A percentile compares a stretch with the other conserved stretches of the same genome.
These are phyloP conservation scores for Grifola frondosa DNA, from an alignment of 1,284 basidiomycete species.

Conservation along the genomic window DNA sequence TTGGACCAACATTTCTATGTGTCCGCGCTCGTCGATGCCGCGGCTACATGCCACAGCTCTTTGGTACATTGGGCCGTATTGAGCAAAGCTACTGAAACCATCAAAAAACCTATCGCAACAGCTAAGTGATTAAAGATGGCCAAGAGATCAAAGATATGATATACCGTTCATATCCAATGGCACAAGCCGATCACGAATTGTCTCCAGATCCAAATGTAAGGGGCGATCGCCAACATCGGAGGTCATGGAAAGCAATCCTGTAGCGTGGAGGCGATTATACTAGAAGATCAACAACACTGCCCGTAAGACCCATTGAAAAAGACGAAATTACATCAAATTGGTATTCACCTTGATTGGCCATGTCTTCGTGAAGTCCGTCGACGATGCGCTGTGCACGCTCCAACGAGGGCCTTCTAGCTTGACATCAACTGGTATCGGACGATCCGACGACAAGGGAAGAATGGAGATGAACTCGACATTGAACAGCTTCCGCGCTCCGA, in stretches of 20 bases:
- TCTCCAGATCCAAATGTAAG: conserved; percentile 14
- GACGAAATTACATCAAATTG: conserved; percentile 1
- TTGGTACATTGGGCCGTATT: conserved; percentile 15
- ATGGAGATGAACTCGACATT: conserved; percentile 26
- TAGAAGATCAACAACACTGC: not conserved
- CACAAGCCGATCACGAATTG: conserved; percentile 16
- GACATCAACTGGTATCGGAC: conserved; percentile 29
- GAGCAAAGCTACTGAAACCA: conserved; percentile 5
- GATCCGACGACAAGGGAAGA: conserved; percentile 28
- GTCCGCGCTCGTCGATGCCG: conserved; percentile 1
- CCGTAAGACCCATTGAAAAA: not conserved
- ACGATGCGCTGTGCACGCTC: conserved; percentile 22
- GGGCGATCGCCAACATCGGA: conserved; percentile 3
- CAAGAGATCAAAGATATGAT: conserved; percentile 2
- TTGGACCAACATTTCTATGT: no score
- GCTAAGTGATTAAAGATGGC: not conserved
- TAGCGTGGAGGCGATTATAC: conserved; percentile 32
- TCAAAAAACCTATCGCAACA: not conserved
- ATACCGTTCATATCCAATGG: conserved; percentile 9
- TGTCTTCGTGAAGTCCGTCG: conserved; percentile 2
- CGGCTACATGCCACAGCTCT: not conserved
- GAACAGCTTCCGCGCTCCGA: conserved; percentile 24
- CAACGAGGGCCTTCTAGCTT: conserved; percentile 29
- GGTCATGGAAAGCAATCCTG: conserved; percentile 33
- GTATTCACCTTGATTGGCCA: conserved; percentile 9